Base-by-base conservation (phyloP, 345 rosid genomes). In the Aegle marmelos region DNA sequence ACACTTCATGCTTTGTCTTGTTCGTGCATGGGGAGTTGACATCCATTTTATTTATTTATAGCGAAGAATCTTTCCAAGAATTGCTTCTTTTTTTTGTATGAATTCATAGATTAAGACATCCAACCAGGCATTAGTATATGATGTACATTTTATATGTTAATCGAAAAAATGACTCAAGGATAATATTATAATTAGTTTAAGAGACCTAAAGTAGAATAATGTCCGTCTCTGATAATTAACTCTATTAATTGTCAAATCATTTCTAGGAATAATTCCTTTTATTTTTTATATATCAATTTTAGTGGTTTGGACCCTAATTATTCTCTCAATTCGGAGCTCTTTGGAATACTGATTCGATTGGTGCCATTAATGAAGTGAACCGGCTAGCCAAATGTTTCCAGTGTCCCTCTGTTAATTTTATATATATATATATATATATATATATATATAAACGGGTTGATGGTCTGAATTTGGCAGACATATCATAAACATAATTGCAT, bases 11-110 rank as follows among this genome's bases (percentile, higher is more conserved):
- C 54, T 70, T 83, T 78, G 85, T 82, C 82, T 54, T 73, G 76
- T 82, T 73, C 57, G 22, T 80, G 81, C 87, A 76, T 76, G 84
- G 72, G 76, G 87, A 77, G 87, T 84, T 84, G 87, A 86, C 89
- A 80, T 50, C 36, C n/a, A 31, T 77, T 45, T 79, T 76, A 37
- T 64, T 69, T 83, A 61, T 71, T 74, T 68, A 69, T 73, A 70
- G 24, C 74, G 36, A 41, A 24, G 87, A 86, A 86, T 86, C 87
- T 84, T 84, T 84, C 82, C 73, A 72, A 78, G 73, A 83, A 81
- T 81, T 73, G 36, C 24, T 81, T 37, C 9, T 0, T 70, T 83
- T 83, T 81, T 53, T 72, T 0, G 16, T 70, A 41, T 27, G 7
- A 54, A 72, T 68, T 79, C 66, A 61, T 28, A 56, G 80, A 86